A percentile compares a stretch with the other conserved stretches of the same genome.
phyloP scores from a whole-genome alignment of 345 rosid species.

The Zanthoxylum bungeanum region DNA sequence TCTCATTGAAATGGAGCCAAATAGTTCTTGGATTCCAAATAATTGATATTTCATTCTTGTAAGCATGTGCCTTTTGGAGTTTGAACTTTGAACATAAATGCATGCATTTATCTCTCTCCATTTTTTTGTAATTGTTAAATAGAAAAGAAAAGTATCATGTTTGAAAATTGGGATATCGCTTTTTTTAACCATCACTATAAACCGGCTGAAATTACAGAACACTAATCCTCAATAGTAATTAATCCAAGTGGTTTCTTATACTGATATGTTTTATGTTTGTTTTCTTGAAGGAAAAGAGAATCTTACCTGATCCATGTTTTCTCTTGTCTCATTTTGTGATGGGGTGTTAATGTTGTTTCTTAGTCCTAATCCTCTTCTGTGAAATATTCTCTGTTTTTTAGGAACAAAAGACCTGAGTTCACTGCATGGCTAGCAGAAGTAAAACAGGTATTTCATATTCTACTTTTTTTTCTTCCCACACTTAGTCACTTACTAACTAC shows the following conservation, averaged over 20 bases:
- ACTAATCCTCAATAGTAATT: not conserved
- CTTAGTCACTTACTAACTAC: not conserved
- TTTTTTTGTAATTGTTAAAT: not conserved
- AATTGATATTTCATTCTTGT: not conserved
- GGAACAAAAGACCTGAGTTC: conserved; percentile 97
- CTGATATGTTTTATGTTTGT: not conserved
- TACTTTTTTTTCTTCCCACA: not conserved
- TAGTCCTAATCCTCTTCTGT: not conserved
- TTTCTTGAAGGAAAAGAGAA: not conserved
- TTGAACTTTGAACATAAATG: not conserved
- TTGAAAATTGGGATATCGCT: not conserved
- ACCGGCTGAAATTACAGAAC: not conserved
- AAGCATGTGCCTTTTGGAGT: not conserved
- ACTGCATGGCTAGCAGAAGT: conserved; percentile 97
- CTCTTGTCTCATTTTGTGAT: not conserved
- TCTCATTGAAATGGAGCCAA: not conserved
- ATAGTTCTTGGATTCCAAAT: not conserved
- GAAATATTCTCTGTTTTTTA: too few relatives aligned
- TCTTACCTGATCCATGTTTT: not conserved
- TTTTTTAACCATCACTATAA: not conserved
- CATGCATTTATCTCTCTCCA: not conserved
- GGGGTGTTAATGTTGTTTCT: not conserved
- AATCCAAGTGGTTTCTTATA: not conserved
- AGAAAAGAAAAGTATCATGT: not conserved
- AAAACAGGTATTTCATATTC: conserved; percentile 54